Base-by-base conservation (phyloP, 2,329 filamentous ascomycete genomes). In the Aspergillus pseudoviridinutans region DNA sequence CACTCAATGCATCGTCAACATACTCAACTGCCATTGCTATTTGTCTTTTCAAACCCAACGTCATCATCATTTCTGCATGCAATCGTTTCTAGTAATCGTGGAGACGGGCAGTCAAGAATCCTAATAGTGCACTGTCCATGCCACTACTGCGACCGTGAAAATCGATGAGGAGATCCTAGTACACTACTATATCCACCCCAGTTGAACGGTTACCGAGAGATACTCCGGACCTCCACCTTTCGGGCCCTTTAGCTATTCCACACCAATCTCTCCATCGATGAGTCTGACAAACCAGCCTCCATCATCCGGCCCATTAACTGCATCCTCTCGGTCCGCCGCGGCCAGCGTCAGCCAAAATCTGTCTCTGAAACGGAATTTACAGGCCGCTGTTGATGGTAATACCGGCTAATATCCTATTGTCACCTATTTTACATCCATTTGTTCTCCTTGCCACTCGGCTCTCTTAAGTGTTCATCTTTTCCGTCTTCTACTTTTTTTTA, bases 311-410 rank as follows among this genome's bases (percentile, higher is more conserved):
- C 71, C 74, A 55, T 65, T 74, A 64, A 69, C 73, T 65, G 66
- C 72, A 58, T 69, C 70, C 61, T 67, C 73, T 63, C 71, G 70
- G 66, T 66, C 71, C 51, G 66, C 68, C 56, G 66, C 61, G 59
- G 64, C 68, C 52, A 59, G 64, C 51, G 64, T 67, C 59, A 67
- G 64, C 61, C 67, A 69, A 58, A 72, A 67, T 61, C 68, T 72
- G 61, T 70, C 67, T 57, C 65, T 75, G 61, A 79, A 78, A 68
- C 74, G 76, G 66, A 74, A 66, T 61, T 68, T 77, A 55, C 76
- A 78, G 68, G 70, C 73, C 61, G 69, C 72, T 65, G 74, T 77
- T 63, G 77, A 79, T 70, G 77, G 77, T 79, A 77, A 76, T 71
- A 69, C 61, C 55, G 58, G 51, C 62, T 61, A 60, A 58, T 63